Conservation (phyloP, 2,329 filamentous ascomycete genomes). For the Ceratocystis diversiconidia region DNA sequence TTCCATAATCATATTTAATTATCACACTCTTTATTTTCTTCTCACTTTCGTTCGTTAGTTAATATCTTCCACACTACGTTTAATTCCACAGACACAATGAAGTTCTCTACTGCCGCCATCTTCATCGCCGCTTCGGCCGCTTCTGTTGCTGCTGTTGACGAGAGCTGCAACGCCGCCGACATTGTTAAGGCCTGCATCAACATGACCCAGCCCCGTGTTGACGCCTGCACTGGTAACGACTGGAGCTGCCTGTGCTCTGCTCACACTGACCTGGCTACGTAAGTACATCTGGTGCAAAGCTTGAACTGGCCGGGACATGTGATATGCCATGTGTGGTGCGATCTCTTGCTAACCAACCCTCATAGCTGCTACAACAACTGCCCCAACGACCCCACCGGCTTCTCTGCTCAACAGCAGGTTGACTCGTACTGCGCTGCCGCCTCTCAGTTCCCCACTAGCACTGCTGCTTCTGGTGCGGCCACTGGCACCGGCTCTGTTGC, state of each 20-base stretch:
- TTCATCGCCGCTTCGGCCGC: constrained; percentile 26
- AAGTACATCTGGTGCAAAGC: constrained; percentile 20
- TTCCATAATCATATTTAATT: background rate
- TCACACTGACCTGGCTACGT: constrained; percentile 34
- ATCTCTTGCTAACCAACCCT: no score
- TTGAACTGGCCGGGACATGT: no score
- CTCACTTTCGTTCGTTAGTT: background rate
- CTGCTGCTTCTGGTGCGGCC: constrained; percentile 21
- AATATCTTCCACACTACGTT: constrained; percentile 12
- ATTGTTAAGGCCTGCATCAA: constrained; percentile 34
- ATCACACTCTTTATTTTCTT: background rate
- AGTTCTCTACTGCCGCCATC: constrained; percentile 31
- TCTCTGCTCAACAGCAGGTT: constrained; percentile 27
- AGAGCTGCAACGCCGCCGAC: constrained; percentile 31
- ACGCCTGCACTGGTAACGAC: constrained; percentile 29
- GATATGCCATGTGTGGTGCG: no score
- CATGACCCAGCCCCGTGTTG: constrained; percentile 29
- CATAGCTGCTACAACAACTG: constrained; percentile 43
- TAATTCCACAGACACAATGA: constrained; percentile 28
- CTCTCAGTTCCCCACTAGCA: constrained; percentile 29
- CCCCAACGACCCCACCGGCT: constrained; percentile 33
- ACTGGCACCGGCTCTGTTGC: constrained; percentile 19
- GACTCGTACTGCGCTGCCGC: constrained; percentile 34
- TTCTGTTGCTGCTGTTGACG: constrained; percentile 23
- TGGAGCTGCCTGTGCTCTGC: constrained; percentile 35